Base-by-base conservation (phyloP, 805 yeast species). In the Candida vartiovaarae region DNA sequence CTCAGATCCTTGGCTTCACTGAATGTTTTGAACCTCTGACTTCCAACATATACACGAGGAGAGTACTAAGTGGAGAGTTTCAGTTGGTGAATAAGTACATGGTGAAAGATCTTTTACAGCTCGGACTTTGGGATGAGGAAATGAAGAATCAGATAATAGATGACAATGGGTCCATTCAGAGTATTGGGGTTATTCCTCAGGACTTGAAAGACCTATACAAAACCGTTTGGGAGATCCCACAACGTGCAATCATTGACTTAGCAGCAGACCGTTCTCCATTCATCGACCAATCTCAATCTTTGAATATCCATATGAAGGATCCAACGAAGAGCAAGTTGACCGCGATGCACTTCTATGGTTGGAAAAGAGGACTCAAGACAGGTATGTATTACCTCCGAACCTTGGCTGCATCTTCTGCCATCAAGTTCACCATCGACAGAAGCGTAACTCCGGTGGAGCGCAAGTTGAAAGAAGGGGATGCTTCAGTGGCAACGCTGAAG, bases 361-460 rank as follows among this genome's bases (percentile, higher is more conserved):
- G 99, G 99, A 85, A 86, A 72, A 88, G 85, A 72, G 99, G 99
- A 48, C 76, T 93, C 63, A 93, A 93, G 76, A 93, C 99, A 5
- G 99, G 99, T 60, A 91, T 93, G 95, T 93, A 93, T 74, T 93
- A 93, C 68, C 72, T 93, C 65, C 82, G 98, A 68, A 91, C 98
- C 8, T 95, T 87, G 74, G 96, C 98, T 48, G 99, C 99, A 23
- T 78, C 96, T 36, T 85, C 95, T 41, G 97, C 99, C 39, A 93
- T 93, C 61, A 95, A 91, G 70, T 91, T 89, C 66, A 84, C 93
- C 15, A 74, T 83, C 42, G 86, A 79, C 53, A 64, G 66, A 50
- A 51, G 52, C 23, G 50, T 38, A 1, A 87, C 56, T 82, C 41
- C 49, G 40, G 10, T 36, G 40, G 28, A 39, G 28, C 29, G 32